These are phyloP conservation scores for Chrysosporium keratinophilum DNA, from an alignment of 2,329 filamentous ascomycete genomes.

Conservation along the genomic window DNA sequence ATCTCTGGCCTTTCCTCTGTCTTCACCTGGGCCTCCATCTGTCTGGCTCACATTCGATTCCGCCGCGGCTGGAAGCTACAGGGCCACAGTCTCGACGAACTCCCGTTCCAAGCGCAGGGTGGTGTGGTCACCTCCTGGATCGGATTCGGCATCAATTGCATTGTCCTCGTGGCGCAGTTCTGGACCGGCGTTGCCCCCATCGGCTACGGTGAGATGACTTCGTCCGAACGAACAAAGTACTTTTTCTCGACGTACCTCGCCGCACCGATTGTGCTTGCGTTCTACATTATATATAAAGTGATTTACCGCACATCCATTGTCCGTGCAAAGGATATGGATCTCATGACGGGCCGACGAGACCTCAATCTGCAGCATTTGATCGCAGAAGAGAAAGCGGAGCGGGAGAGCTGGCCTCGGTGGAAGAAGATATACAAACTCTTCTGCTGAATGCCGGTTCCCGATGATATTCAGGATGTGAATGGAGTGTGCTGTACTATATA, in stretches of 20 bases:
- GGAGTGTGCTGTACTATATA: not conserved
- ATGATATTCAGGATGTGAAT: not conserved
- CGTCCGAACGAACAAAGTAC: constrained; percentile 15
- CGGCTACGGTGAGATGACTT: constrained; percentile 12
- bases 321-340: constrained; percentile 50
- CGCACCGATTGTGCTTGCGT: constrained; percentile 26
- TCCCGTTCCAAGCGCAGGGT: constrained; percentile 55
- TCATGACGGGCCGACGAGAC: constrained; percentile 54
- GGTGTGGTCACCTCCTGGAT: constrained; percentile 53
- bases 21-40: constrained; percentile 75
- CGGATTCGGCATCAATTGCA: constrained; percentile 46
- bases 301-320: constrained; percentile 57
- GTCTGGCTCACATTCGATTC: constrained; percentile 86
- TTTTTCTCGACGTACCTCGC: constrained; percentile 26
- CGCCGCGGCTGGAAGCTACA: constrained; percentile 63
- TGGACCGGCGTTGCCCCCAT: constrained; percentile 20
- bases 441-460: constrained; percentile 5
- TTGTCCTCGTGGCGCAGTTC: constrained; percentile 43
- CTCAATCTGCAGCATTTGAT: constrained; percentile 56
- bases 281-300: constrained; percentile 47
- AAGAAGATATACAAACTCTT: constrained; percentile 15
- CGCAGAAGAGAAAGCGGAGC: constrained; percentile 22
- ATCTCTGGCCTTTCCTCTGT: constrained; percentile 63
- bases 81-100: constrained; percentile 60
- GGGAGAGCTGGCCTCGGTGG: constrained; percentile 12